Base-by-base conservation (phyloP, 2,329 filamentous ascomycete genomes). In the Hypoxylon sp. region DNA sequence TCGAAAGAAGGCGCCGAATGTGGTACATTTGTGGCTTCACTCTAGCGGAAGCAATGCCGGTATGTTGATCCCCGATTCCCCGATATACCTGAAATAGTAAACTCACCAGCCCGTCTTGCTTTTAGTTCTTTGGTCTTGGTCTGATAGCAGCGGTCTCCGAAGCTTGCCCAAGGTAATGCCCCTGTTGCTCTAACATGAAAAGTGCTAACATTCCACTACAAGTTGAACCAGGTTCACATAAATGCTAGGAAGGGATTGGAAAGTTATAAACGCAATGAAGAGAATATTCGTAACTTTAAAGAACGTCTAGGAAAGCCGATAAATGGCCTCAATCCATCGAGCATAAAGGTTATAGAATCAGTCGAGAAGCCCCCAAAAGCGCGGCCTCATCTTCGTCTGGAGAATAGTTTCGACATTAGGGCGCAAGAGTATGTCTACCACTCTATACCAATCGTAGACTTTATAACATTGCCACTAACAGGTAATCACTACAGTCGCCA, bases 21-120 rank as follows among this genome's bases (percentile, higher is more conserved):
- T 66, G 47, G 63, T 47, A 35, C 57, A 66, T 24, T 32, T 66
- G 42, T 66, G 63, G 63, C 63, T 66, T 62, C 57, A 62, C 32
- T 62, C 63, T 13, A 53, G 57, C 21, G 63, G 63, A 19, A 66
- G 44, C 15, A 66, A 66, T 29, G 51, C 57, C 21, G 51, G 63
- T 66, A 42, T 57, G 63, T 31, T 31, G 47, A 47, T 2, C 8
- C 4, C 24, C 24, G 3, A 27, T 24, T 6, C 24, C 17, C 11
- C 13, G 5, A 15, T 19, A 19, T n/a, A 35, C 13, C n/a, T 21
- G 3, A 31, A 48, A 27, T 27, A 5, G 15, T 3, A 39, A 27
- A 37, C 5, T 50, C 29, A 37, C 32, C 44, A 31, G 53, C 27
- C 42, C 32, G 6, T 21, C 11, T 15, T 44, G 3, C 24, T 52